Base-by-base conservation (phyloP, 176 grass and related monocot species). In the Pharus latifolius region DNA sequence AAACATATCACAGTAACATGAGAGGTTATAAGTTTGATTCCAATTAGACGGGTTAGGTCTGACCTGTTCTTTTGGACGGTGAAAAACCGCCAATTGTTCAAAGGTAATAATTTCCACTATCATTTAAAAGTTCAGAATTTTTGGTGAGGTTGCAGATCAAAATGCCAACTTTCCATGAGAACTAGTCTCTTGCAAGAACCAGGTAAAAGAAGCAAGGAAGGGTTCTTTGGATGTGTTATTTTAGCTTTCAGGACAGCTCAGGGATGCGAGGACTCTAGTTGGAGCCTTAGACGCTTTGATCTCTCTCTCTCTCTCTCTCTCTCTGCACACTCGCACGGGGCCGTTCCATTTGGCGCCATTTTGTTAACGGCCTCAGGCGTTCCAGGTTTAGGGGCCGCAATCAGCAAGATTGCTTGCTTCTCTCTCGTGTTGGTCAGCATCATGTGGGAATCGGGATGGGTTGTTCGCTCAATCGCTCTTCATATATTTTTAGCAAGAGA, bases 271-370 rank as follows among this genome's bases (percentile, higher is more conserved):
- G 89, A 80, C 49, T 67, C 69, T 77, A 69, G 88, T 73, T 90
- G 93, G 78, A 77, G 45, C 67, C 58, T 2, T 49, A 71, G 56
- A 48, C 64, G 56, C 48, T 85, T 73, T 64, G 57, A 80, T 78
- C 30, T 26, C 49, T 63, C 61, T 37, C 19, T 65, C 23, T 56
- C 45, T 43, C 30, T 54, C 23, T 59, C 30, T 15, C 72, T 16
- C 40, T 17, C 31, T 22, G 14, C 63, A 30, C 47, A 24, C 56
- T 31, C 75, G 74, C 65, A 59, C 60, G 75, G 70, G 72, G 55
- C 56, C 19, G 70, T 69, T 80, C 80, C 93, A 92, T 82, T 89
- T 90, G 93, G 93, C 80, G 86, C 77, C 89, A 60, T 80, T 62
- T 69, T 60, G 63, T 15, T 45, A 79, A 61, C 67, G 41, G 53